These are phyloP conservation scores for Globisporangium ultimum DNA, from an alignment of 352 stramenopile species.

Conservation along the genomic window DNA sequence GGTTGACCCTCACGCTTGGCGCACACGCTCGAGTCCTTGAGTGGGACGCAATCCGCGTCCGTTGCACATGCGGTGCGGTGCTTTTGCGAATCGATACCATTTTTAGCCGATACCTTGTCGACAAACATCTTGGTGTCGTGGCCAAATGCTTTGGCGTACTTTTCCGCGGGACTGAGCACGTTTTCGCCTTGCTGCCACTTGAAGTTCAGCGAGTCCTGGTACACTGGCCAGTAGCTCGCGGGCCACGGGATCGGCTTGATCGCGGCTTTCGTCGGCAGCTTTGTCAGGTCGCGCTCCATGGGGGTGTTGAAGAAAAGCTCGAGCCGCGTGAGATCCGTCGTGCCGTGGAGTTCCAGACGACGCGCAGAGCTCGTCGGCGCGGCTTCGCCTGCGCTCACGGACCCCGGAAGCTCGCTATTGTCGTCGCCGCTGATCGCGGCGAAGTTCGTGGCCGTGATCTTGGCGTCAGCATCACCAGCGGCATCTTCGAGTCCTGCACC, in stretches of 20 bases:
- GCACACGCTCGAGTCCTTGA: slow-evolving; percentile 43
- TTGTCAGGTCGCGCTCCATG: slow-evolving; percentile 49
- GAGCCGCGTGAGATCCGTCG: slow-evolving; percentile 42
- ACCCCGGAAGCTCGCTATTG: slow-evolving; percentile 7
- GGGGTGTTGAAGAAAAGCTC: slow-evolving; percentile 43
- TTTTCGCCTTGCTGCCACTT: slow-evolving; percentile 29
- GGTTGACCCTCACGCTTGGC: slow-evolving; percentile 27
- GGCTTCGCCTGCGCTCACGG: slow-evolving; percentile 8
- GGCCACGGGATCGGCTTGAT: slow-evolving; percentile 55
- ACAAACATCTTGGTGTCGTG: slow-evolving; percentile 35
- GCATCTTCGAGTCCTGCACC: slow-evolving; percentile 6
- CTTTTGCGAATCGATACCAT: slow-evolving; percentile 41
- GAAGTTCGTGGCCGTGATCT: slow-evolving; percentile 21
- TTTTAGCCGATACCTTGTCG: slow-evolving; percentile 42
- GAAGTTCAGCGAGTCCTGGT: slow-evolving; percentile 64
- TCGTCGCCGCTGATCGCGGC: slow-evolving; percentile 9
- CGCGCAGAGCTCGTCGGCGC: slow-evolving; percentile 8
- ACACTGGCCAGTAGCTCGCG: slow-evolving; percentile 67
- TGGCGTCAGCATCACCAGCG: slow-evolving; percentile 7
- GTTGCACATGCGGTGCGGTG: slow-evolving; percentile 25
- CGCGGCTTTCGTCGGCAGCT: slow-evolving; percentile 39
- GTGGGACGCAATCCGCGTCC: slow-evolving; percentile 24
- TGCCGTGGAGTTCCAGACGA: slow-evolving; percentile 36
- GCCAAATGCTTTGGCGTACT: slow-evolving; percentile 49
- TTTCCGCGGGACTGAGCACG: slow-evolving; percentile 37